Evolutionary conservation across 2,329 filamentous ascomycete genomes (phyloP).

Genomic region (Pseudogymnoascus sp.): DNA sequence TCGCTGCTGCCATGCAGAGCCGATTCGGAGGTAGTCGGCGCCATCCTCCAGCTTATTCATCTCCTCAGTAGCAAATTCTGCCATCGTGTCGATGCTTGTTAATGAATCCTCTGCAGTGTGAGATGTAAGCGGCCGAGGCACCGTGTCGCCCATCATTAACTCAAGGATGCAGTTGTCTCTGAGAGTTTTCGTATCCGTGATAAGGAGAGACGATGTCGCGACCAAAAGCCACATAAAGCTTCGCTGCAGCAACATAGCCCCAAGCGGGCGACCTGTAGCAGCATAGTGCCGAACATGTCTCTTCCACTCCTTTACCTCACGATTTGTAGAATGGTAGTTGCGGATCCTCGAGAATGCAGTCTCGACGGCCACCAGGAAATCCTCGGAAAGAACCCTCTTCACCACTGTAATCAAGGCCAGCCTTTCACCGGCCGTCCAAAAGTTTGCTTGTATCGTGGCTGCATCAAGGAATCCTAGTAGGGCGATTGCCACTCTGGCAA

Average conservation of each 20-base stretch:
- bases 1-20: conserved; percentile 76
- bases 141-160: conserved; percentile 51
- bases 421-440: conserved; percentile 71
- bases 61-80: conserved; percentile 68
- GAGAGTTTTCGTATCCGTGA: conserved; percentile 52
- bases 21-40: conserved; percentile 80
- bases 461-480: conserved; percentile 87
- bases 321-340: conserved; percentile 60
- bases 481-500: conserved; percentile 71
- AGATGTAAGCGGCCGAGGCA: conserved; percentile 34
- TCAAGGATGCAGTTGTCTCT: conserved; percentile 61
- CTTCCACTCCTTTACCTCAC: conserved; percentile 74
- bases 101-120: conserved; percentile 42
- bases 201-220: conserved; percentile 64
- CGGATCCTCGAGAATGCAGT: conserved; percentile 84
- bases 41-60: conserved; percentile 82
- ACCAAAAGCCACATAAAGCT: conserved; percentile 81
- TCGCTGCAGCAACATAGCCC: conserved; percentile 83
- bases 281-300: conserved; percentile 77
- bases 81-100: conserved; percentile 52
- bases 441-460: conserved; percentile 64
- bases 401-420: conserved; percentile 64
- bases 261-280: conserved; percentile 67
- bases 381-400: conserved; percentile 67
- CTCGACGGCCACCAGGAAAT: conserved; percentile 78